Evolutionary conservation across 2,329 filamentous ascomycete species (phyloP).

Genomic region (Fusarium nodosum): DNA sequence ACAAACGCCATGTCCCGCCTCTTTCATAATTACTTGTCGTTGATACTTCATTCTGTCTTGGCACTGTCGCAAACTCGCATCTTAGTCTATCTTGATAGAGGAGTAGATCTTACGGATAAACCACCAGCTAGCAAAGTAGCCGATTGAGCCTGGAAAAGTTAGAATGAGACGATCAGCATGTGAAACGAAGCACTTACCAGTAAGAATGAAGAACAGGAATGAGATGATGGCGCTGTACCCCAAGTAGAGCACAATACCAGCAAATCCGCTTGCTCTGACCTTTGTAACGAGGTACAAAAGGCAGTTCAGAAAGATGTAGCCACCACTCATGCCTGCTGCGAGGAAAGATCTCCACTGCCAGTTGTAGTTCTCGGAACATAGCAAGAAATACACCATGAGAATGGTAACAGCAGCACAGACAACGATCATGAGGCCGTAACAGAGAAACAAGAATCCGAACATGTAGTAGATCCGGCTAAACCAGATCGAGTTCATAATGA

Average conservation of each 20-base stretch:
- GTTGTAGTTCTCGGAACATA: conserved; percentile 97
- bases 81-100: conserved; percentile 97
- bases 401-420: conserved; percentile 94
- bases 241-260: conserved; percentile 90
- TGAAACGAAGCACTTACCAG: conserved; percentile 72
- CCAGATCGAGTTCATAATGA: conserved; percentile 99
- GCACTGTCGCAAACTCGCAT: neutral
- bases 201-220: conserved; percentile 92
- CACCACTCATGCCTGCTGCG: conserved; percentile 88
- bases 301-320: conserved; percentile 93
- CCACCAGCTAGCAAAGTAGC: conserved; percentile 93
- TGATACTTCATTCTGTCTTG: conserved; percentile 18
- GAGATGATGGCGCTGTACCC: conserved; percentile 93
- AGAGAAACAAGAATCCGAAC: conserved; percentile 99
- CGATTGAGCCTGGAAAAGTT: conserved; percentile 80
- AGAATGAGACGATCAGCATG: conserved; percentile 17
- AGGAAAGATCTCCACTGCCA: conserved; percentile 99
- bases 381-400: conserved; percentile 93
- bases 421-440: conserved; percentile 97
- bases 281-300: conserved; percentile 92
- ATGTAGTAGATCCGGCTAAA: conserved; percentile 99
- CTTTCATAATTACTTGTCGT: conserved; percentile 41
- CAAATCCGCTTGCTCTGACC: conserved; percentile 85
- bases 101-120: conserved; percentile 95
- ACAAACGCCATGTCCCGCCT: conserved; percentile 45